Conservation (phyloP, 2,329 filamentous ascomycete species). For the Mycocentrospora acerina region DNA sequence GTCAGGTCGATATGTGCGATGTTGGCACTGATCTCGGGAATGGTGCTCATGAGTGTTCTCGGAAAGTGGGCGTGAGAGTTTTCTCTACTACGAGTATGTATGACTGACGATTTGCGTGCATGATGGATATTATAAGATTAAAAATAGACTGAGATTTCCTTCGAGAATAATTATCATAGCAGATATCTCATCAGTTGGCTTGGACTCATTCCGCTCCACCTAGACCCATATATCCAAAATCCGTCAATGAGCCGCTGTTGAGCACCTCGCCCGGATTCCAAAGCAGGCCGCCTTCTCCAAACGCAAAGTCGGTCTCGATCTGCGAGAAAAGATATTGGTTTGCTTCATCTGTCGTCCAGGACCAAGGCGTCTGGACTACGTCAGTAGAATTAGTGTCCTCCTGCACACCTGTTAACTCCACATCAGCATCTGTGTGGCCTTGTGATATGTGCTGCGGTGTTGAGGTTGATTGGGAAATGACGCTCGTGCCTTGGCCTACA, state of each 20-base stretch:
- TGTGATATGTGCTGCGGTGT: constrained; percentile 6
- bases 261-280: constrained; percentile 23
- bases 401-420: constrained; percentile 3
- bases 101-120: not conserved
- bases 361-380: constrained; percentile 22
- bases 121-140: no score
- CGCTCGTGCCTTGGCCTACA: constrained; percentile 6
- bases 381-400: constrained; percentile 4
- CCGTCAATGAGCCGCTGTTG: constrained; percentile 9
- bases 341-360: constrained; percentile 31
- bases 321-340: constrained; percentile 35
- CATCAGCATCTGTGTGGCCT: constrained; percentile 8
- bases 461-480: constrained; percentile 7
- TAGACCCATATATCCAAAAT: constrained; percentile 16
- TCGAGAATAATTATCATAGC: no score
- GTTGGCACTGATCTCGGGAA: constrained; percentile 59
- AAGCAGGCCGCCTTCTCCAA: constrained; percentile 28
- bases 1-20: constrained; percentile 54
- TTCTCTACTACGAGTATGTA: not conserved
- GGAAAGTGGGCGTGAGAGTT: constrained; percentile 68
- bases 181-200: no score
- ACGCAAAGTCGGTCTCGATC: constrained; percentile 35
- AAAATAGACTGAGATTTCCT: no score
- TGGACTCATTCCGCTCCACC: not conserved
- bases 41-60: constrained; percentile 70